A percentile compares a stretch with the other conserved stretches of the same genome.
phyloP scores from a whole-genome alignment of 106 monocot species.

The Alisma plantagoaquatica region DNA sequence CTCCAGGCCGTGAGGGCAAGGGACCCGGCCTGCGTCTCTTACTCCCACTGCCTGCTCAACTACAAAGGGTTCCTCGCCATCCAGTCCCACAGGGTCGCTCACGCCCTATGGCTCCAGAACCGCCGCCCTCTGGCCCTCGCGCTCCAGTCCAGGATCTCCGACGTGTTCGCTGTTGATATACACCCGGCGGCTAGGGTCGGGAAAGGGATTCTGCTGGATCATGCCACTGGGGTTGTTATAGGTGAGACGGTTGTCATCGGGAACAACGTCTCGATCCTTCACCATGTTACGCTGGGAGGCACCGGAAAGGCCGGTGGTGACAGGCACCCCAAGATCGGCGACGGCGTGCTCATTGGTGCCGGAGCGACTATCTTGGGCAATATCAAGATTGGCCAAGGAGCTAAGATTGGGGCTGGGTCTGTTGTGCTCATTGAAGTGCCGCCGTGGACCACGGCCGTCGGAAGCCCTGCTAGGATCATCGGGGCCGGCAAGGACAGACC shows the following conservation, averaged over 20 bases:
- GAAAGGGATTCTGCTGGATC: slow-evolving; percentile 14
- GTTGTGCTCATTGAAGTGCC: too few relatives aligned
- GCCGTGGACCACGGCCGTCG: too few relatives aligned
- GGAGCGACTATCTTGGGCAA: too few relatives aligned
- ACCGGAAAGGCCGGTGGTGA: too few relatives aligned
- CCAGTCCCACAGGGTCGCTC: slow-evolving; percentile 18
- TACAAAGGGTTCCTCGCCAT: slow-evolving; percentile 25
- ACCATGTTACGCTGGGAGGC: too few relatives aligned
- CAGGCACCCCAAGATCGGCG: too few relatives aligned
- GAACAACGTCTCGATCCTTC: slow-evolving; percentile 13
- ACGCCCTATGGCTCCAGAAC: slow-evolving; percentile 9
- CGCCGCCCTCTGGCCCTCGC: slow-evolving; percentile 18
- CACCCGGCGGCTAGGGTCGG: slow-evolving; percentile 19
- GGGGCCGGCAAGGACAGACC: too few relatives aligned
- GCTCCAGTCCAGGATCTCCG: slow-evolving; percentile 13
- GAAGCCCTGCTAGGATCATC: too few relatives aligned
- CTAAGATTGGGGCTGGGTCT: too few relatives aligned
- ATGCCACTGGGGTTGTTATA: slow-evolving; percentile 15
- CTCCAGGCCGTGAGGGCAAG: slow-evolving; percentile 11
- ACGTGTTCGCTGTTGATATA: slow-evolving; percentile 26
- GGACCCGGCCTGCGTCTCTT: slow-evolving; percentile 21
- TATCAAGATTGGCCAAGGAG: too few relatives aligned
- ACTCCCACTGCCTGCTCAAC: slow-evolving; percentile 22
- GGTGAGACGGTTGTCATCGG: slow-evolving; percentile 19
- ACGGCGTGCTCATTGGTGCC: too few relatives aligned